Percentiles rank a stretch among this genome's conserved stretches.
phyloP scores from a whole-genome alignment of 371 early-diverging fungal species.

The Zychaea mexicana region DNA sequence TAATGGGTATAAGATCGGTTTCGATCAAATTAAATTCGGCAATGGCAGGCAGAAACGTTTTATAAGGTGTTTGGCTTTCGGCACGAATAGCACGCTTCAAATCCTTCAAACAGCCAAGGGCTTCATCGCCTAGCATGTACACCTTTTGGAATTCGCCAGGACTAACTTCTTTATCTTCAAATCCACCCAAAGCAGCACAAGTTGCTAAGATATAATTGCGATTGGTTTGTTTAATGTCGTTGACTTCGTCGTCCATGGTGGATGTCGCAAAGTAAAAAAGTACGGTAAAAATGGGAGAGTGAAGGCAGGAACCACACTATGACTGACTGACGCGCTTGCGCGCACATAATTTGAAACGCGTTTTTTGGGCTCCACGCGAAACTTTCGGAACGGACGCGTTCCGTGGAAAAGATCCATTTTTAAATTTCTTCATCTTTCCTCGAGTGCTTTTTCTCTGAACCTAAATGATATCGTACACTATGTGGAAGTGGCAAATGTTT shows the following conservation, averaged over 20 bases:
- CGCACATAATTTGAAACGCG: neutral
- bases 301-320: neutral
- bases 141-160: slow-evolving; percentile 42
- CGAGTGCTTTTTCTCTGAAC: too few species aligned
- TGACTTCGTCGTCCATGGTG: slow-evolving; percentile 31
- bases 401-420: neutral
- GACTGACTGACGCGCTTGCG: neutral
- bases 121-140: slow-evolving; percentile 83
- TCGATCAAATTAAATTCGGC: slow-evolving; percentile 75
- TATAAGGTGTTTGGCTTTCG: slow-evolving; percentile 59
- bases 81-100: slow-evolving; percentile 75
- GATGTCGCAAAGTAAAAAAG: too few species aligned
- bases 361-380: too few species aligned
- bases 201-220: slow-evolving; percentile 64
- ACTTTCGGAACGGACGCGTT: too few species aligned
- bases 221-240: slow-evolving; percentile 8
- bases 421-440: too few species aligned
- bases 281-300: neutral
- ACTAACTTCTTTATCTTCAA: slow-evolving; percentile 53
- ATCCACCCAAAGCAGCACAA: slow-evolving; percentile 82
- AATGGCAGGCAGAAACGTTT: slow-evolving; percentile 64
- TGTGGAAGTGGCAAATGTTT: too few species aligned
- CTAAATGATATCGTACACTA: too few species aligned
- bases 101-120: slow-evolving; percentile 52
- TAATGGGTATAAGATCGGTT: slow-evolving; percentile 80